phyloP scores from a whole-genome alignment of 225 moss, liverwort and hornwort genomes.

The Asterella californica region DNA sequence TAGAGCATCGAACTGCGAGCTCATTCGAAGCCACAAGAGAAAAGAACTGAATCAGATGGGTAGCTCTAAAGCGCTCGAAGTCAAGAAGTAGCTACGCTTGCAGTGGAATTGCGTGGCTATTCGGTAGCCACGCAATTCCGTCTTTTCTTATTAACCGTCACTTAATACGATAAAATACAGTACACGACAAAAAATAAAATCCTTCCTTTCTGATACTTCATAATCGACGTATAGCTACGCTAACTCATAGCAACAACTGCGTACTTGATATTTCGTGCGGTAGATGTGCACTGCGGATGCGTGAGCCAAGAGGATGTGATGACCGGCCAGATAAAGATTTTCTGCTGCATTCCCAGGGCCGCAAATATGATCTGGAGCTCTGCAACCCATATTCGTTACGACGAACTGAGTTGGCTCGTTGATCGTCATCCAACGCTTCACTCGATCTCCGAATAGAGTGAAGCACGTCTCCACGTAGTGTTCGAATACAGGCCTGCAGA shows the following conservation, averaged over 20 bases:
- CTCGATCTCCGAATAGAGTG: conserved; percentile 57
- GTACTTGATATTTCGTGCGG: conserved; percentile 50
- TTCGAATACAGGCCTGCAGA: conserved; percentile 41
- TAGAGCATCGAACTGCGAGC: too few relatives aligned
- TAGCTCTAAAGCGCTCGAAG: not conserved
- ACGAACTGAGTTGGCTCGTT: conserved; percentile 55
- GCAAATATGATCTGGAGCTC: conserved; percentile 31
- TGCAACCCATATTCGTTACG: conserved; percentile 34
- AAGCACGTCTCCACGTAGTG: conserved; percentile 58
- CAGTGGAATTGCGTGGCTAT: too few relatives aligned
- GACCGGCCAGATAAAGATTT: conserved; percentile 44
- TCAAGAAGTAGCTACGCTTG: too few relatives aligned
- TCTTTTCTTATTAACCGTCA: too few relatives aligned
- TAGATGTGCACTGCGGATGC: conserved; percentile 44
- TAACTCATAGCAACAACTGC: too few relatives aligned
- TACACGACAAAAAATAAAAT: too few relatives aligned
- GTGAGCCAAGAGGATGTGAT: conserved; percentile 62
- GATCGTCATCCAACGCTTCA: conserved; percentile 63
- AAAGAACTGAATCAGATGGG: too few relatives aligned
- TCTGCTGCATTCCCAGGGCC: conserved; percentile 27
- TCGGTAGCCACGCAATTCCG: too few relatives aligned
- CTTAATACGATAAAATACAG: too few relatives aligned
- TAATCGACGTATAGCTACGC: too few relatives aligned
- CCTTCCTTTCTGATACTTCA: too few relatives aligned
- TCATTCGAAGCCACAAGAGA: too few relatives aligned